Evolutionary conservation across 108 stramenopile genomes (phyloP), one percentile per base, ranked within the genome.

Genomic region (Cyclotella choctawhatcheeana): DNA sequence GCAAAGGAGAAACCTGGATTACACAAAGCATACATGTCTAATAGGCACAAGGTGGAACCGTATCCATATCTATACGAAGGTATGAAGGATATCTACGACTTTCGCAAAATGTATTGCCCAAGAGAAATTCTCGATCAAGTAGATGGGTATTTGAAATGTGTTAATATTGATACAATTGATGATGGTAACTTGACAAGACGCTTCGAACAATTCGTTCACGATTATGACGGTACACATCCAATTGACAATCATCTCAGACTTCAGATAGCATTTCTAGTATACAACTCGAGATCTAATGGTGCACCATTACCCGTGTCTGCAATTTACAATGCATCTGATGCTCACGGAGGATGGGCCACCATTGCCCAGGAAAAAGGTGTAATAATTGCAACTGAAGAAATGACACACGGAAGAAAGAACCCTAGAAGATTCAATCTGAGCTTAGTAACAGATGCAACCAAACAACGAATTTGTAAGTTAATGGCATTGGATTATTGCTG

Each of bases 401-500:
- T 67, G 78, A 67, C 54, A 44, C 55, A 58, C 47, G 78, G 71
- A 17, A 61, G 78, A 52, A 71, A 79, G 35, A 67, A 20, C 18
- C 17, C 79, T 5, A 65, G 79, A 37, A 60, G 79, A 44, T 69
- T 81, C 33, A 69, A 81, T 64, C 20, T 73, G 53, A 52, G 32
- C 30, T 31, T 63, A 59, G 72, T 81, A 0, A 64, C 72, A 47
- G 61, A 69, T 48, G 61, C 6, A 16, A 81, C 79, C n/a, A 73
- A 81, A 25, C 60, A 55, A 40, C 73, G 69, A 47, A 73, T 81
- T 26, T 81, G 79, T 32, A 20, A 33, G 17, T 40, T 81, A 0
- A 1, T 81, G 72, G 72, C 63, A 21, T 58, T 81, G 18, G 79
- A 81, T 65, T 81, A 81, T 47, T 81, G 79, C 35, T 81, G 79